A percentile compares a stretch with the other conserved stretches of the same genome.
These are phyloP conservation scores for Leavenworthia alabamica DNA, from an alignment of 345 rosid genomes.

Conservation along the genomic window DNA sequence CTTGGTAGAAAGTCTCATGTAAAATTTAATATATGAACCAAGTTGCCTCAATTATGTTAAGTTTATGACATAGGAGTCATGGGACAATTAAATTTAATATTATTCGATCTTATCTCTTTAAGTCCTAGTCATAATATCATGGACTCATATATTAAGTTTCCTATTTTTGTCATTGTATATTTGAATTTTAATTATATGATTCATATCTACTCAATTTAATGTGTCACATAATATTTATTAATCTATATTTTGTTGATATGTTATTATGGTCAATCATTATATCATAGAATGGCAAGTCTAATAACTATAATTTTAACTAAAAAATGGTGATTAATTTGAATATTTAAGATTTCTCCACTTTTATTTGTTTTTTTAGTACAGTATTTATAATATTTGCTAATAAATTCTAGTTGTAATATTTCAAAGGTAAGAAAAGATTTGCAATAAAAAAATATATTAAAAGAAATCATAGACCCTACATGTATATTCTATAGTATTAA, in stretches of 20 bases:
- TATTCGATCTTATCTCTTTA: constrained; percentile 8
- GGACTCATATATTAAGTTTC: too few relatives aligned
- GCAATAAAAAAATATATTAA: not conserved
- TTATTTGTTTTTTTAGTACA: not conserved
- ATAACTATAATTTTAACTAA: not conserved
- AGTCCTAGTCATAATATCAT: not conserved
- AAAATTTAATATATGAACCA: not conserved
- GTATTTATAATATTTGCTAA: not conserved
- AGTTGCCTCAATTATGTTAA: not conserved
- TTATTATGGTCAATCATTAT: not conserved
- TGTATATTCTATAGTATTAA: not conserved
- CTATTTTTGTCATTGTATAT: too few relatives aligned
- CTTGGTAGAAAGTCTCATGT: not conserved
- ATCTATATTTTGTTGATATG: not conserved
- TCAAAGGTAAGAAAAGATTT: not conserved
- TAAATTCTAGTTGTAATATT: not conserved
- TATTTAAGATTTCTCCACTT: not conserved
- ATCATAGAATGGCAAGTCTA: not conserved
- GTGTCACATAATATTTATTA: not conserved
- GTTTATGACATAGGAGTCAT: not conserved
- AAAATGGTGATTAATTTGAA: not conserved
- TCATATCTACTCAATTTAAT: not conserved
- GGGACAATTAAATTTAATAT: not conserved
- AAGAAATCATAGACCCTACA: not conserved
- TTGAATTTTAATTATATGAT: not conserved